Conservation (phyloP, 1,284 basidiomycete species). For the Tilletia indica region DNA sequence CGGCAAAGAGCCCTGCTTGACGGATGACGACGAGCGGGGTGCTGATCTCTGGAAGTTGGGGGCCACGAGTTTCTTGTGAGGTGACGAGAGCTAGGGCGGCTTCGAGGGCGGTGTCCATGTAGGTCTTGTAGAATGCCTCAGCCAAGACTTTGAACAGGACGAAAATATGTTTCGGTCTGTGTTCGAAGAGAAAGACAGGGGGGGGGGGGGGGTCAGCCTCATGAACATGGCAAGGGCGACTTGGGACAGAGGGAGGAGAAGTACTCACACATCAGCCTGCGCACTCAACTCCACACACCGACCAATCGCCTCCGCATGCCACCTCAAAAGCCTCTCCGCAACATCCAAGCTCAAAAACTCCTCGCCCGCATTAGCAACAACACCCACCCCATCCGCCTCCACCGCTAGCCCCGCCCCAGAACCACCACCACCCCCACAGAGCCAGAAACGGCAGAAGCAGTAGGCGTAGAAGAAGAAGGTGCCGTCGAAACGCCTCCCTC, state of each 20-base stretch:
- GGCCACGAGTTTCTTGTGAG: conserved; percentile 62
- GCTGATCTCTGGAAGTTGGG: conserved; percentile 71
- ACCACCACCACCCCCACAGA: background rate
- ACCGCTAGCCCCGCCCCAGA: no score
- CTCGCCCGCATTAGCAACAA: conserved; percentile 11
- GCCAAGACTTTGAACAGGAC: conserved; percentile 80
- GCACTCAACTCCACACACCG: conserved; percentile 52
- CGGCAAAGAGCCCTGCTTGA: conserved; percentile 81
- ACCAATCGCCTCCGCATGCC: conserved; percentile 55
- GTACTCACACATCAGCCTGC: conserved; percentile 41
- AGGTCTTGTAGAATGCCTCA: conserved; percentile 79
- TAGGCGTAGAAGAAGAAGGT: no score
- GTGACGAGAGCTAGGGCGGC: conserved; percentile 75
- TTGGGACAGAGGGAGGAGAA: no score
- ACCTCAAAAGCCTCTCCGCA: conserved; percentile 50
- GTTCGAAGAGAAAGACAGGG: background rate
- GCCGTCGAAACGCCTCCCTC: background rate
- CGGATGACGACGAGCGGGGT: conserved; percentile 62
- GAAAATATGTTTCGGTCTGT: conserved; percentile 84
- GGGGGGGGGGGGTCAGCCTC: background rate
- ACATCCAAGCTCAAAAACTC: conserved; percentile 37
- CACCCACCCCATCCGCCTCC: no score
- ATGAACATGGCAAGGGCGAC: background rate
- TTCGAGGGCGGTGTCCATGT: conserved; percentile 86
- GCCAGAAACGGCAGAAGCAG: conserved; percentile 1